phyloP scores from a whole-genome alignment of 2,329 filamentous ascomycete species.

The Arthrobotrys megalospora region DNA sequence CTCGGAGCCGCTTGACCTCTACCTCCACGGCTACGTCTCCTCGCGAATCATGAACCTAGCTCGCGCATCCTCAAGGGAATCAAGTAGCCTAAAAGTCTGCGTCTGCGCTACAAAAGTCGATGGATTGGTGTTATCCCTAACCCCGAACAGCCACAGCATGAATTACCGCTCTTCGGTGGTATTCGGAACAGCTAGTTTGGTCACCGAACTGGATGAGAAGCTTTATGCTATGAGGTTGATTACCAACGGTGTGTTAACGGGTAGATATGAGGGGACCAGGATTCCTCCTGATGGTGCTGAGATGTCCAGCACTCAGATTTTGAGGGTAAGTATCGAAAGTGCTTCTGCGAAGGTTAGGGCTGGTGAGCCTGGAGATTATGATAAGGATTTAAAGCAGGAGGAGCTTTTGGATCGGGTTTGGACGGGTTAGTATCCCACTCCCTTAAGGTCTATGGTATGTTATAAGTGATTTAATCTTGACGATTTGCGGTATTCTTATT shows the following conservation, averaged over 20 bases:
- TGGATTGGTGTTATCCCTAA: constrained; percentile 83
- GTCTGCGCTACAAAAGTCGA: constrained; percentile 82
- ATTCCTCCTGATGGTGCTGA: constrained; percentile 80
- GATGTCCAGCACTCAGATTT: constrained; percentile 80
- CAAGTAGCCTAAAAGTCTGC: constrained; percentile 76
- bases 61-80: constrained; percentile 62
- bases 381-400: constrained; percentile 71
- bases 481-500: neutral
- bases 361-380: constrained; percentile 76
- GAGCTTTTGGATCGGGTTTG: constrained; percentile 72
- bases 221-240: constrained; percentile 83
- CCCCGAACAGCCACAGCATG: constrained; percentile 85
- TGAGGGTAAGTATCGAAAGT: constrained; percentile 77
- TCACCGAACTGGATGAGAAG: constrained; percentile 79
- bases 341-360: constrained; percentile 83
- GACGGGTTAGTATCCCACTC: constrained; percentile 69
- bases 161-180: constrained; percentile 87
- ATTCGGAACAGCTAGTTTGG: constrained; percentile 80
- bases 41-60: constrained; percentile 81
- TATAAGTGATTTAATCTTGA: neutral
- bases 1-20: constrained; percentile 79
- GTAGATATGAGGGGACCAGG: constrained; percentile 79
- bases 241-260: constrained; percentile 79
- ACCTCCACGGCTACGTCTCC: constrained; percentile 88
- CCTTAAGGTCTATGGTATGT: neutral